Evolutionary conservation across 2,329 filamentous ascomycete genomes (phyloP).

Genomic region (Colletotrichum magnum): DNA sequence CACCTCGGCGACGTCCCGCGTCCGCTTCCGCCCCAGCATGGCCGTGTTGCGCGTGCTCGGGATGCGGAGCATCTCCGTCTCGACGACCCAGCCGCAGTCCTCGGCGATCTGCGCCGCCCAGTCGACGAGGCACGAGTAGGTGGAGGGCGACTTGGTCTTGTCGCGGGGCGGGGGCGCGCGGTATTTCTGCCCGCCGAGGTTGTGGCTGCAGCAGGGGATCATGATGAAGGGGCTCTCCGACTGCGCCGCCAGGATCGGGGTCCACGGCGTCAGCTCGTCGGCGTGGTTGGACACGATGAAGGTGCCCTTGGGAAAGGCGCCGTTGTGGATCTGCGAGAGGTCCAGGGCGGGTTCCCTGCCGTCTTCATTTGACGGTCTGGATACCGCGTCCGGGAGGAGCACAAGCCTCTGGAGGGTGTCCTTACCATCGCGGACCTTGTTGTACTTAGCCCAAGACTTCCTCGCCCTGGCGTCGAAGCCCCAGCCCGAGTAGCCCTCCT

Average conservation of each 20-base stretch:
- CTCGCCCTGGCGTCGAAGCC: slow-evolving; percentile 92
- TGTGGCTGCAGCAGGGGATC: slow-evolving; percentile 96
- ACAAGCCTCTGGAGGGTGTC: slow-evolving; percentile 61
- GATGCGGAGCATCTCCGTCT: slow-evolving; percentile 90
- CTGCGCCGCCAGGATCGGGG: slow-evolving; percentile 85
- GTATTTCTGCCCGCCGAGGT: slow-evolving; percentile 81
- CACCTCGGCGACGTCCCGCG: slow-evolving; percentile 46
- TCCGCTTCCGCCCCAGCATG: slow-evolving; percentile 76
- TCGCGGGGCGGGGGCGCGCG: slow-evolving; percentile 73
- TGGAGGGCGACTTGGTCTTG: slow-evolving; percentile 70
- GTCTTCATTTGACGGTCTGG: slow-evolving; percentile 28
- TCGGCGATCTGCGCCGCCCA: slow-evolving; percentile 81
- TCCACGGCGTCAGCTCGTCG: slow-evolving; percentile 97
- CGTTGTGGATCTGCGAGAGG: slow-evolving; percentile 61
- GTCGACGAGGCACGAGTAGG: slow-evolving; percentile 85
- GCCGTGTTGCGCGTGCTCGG: slow-evolving; percentile 92
- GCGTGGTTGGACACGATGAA: slow-evolving; percentile 99
- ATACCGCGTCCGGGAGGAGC: slow-evolving; percentile 62
- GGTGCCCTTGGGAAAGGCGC: slow-evolving; percentile 79
- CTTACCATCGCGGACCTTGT: slow-evolving; percentile 40
- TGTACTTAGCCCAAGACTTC: slow-evolving; percentile 88
- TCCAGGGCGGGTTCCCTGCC: slow-evolving; percentile 39
- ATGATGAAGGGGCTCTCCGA: slow-evolving; percentile 87
- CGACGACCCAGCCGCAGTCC: slow-evolving; percentile 81
- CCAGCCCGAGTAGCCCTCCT: slow-evolving; percentile 87